Evolutionary conservation across 1,139 yeast species (phyloP).

Genomic region (Suhomyces maxii): DNA sequence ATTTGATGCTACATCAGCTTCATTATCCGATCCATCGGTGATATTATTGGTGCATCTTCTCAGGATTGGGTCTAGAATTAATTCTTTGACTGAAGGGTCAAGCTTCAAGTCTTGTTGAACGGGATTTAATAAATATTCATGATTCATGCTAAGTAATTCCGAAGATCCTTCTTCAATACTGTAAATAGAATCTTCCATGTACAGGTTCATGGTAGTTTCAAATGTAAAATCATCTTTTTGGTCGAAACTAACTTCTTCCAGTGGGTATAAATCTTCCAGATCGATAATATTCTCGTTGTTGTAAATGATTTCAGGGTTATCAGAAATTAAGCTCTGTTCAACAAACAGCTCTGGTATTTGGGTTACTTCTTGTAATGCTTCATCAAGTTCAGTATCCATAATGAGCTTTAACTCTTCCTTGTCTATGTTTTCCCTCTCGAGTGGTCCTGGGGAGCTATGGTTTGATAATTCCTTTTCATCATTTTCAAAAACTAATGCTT

Average conservation of each 20-base stretch:
- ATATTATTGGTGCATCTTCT: slow-evolving; percentile 9
- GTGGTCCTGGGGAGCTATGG: too few relatives aligned
- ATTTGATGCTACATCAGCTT: neutral
- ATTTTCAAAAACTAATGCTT: too few relatives aligned
- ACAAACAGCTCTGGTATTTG: too few relatives aligned
- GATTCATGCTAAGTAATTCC: neutral
- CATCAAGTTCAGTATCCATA: too few relatives aligned
- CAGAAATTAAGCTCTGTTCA: too few relatives aligned
- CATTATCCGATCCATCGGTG: slow-evolving; percentile 2
- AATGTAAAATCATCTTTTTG: neutral
- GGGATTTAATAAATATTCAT: slow-evolving; percentile 9
- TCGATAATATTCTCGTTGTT: too few relatives aligned
- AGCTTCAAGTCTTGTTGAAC: slow-evolving; percentile 14
- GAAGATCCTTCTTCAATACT: slow-evolving; percentile 3
- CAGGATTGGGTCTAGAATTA: slow-evolving; percentile 10
- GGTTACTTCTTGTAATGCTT: too few relatives aligned
- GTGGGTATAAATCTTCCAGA: too few relatives aligned
- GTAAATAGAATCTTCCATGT: slow-evolving; percentile 8
- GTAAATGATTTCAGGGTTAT: too few relatives aligned
- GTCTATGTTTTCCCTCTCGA: too few relatives aligned
- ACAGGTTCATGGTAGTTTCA: slow-evolving; percentile 2
- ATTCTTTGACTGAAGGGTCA: slow-evolving; percentile 12
- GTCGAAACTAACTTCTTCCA: neutral
- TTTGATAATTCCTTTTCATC: too few relatives aligned
- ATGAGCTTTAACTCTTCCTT: too few relatives aligned